Conservation (phyloP, 139 green algal species). For the Gonium pectorale region DNA sequence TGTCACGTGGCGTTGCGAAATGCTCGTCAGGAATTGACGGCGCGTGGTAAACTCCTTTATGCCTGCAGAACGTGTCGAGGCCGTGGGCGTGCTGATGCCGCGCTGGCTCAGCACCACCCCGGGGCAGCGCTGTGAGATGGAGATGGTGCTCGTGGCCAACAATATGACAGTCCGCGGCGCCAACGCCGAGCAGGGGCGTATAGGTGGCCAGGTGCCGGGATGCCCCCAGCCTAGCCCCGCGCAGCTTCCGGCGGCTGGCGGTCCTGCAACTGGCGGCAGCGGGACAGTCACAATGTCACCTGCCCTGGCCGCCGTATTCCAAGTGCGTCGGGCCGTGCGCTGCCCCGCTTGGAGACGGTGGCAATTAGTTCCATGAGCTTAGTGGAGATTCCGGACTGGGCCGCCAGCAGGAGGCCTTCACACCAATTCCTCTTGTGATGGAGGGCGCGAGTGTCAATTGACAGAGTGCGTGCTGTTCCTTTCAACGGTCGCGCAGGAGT, state of each 20-base stretch:
- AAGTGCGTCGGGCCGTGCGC: constrained; percentile 36
- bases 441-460: too few relatives aligned
- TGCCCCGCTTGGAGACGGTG: too few relatives aligned
- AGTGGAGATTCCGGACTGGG: too few relatives aligned
- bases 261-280: not conserved
- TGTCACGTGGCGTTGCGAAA: too few relatives aligned
- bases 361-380: too few relatives aligned
- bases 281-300: not conserved
- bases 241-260: not conserved
- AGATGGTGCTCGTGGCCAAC: constrained; percentile 72
- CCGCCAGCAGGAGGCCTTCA: too few relatives aligned
- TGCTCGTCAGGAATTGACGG: too few relatives aligned
- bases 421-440: too few relatives aligned
- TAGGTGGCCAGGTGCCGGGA: not conserved
- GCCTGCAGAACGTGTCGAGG: constrained; percentile 82
- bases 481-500: too few relatives aligned
- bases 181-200: not conserved
- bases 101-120: constrained; percentile 63
- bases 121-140: constrained; percentile 76
- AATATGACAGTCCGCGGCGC: constrained; percentile 9
- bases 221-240: not conserved
- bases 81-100: constrained; percentile 80
- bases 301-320: constrained; percentile 24
- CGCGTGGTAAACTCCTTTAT: too few relatives aligned
- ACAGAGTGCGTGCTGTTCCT: too few relatives aligned